Evolutionary conservation across 2,329 filamentous ascomycete genomes (phyloP), one percentile per base, ranked within the genome.

Genomic region (Didymella sp.): DNA sequence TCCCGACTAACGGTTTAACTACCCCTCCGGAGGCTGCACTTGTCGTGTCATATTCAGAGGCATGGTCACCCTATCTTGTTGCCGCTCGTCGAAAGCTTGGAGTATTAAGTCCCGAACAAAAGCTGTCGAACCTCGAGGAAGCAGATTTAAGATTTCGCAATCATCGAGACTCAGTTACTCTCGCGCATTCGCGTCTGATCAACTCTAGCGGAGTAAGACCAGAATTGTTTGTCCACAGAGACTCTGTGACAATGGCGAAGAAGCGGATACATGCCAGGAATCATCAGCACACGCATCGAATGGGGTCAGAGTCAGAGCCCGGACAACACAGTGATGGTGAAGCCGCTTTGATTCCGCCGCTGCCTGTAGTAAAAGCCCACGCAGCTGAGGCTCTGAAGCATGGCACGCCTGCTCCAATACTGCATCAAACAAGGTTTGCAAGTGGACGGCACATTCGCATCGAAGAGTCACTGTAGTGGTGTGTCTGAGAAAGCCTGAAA

Each of bases 81-180:
- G 57, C 54, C 22, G 33, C 49, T n/a, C 45, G 48, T 17, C 37
- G 51, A 21, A 52, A 44, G 13, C 41, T 40, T 3, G 58, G 50
- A 6, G 49, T 49, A 22, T 24, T 56, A 2, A 49, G 46, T 2
- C 27, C 43, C 5, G 11, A 52, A 27, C 66, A 63, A 4, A 64
- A 61, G 43, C 59, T 73, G 6, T 74, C 72, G 0, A 71, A 71
- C 19, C 33, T 74, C 12, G 71, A 75, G 3, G 70, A 72, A 9
- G 47, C 54, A 13, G 67, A 73, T 2, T 21, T 62, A 1, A 65
- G 56, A 15, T 76, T 76, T 22, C 63, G 69, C 3, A 66, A 63
- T 19, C 73, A 75, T 53, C 68, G 70, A 22, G 71, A 76, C 45
- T 76, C 73, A 0, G 58, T 74, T 0, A 60, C 69, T 1, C 55